Evolutionary conservation across 2,329 filamentous ascomycete species (phyloP).

Genomic region (Atkinsonella texensis): DNA sequence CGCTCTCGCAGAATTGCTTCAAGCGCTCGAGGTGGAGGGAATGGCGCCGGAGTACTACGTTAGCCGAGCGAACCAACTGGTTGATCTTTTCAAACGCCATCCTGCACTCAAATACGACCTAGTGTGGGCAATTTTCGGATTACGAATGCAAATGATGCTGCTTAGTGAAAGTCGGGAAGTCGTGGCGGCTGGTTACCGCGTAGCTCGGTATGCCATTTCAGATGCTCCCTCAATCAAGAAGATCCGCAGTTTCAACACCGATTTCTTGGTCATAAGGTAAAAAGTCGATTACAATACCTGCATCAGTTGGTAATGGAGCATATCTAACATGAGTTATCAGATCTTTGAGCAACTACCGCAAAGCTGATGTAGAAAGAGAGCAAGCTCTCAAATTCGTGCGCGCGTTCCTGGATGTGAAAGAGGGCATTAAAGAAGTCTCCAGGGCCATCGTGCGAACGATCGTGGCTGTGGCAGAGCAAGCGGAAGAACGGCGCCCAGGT

Average conservation of each 20-base stretch:
- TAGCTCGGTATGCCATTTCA: constrained; percentile 89
- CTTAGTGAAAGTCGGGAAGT: constrained; percentile 93
- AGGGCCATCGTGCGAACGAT: constrained; percentile 79
- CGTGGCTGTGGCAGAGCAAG: constrained; percentile 79
- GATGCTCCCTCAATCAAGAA: constrained; percentile 81
- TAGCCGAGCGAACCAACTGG: constrained; percentile 77
- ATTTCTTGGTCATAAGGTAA: constrained; percentile 68
- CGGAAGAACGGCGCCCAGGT: constrained; percentile 74
- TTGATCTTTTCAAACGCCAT: constrained; percentile 92
- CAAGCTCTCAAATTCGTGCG: constrained; percentile 94
- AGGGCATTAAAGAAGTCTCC: constrained; percentile 78
- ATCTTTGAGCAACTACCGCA: constrained; percentile 88
- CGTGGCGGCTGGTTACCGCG: constrained; percentile 84
- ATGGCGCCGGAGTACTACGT: constrained; percentile 94
- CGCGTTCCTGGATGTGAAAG: constrained; percentile 90
- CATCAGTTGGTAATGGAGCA: background rate
- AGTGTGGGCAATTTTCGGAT: constrained; percentile 88
- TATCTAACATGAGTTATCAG: constrained; percentile 19
- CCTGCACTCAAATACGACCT: constrained; percentile 93
- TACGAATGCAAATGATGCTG: constrained; percentile 90
- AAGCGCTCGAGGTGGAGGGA: constrained; percentile 76
- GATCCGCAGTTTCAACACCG: constrained; percentile 78
- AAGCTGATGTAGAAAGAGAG: constrained; percentile 92
- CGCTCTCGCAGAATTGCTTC: constrained; percentile 77
- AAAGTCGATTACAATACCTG: background rate